Conservation (phyloP, 495 filamentous ascomycete species). For the Emericellopsis terricola region DNA sequence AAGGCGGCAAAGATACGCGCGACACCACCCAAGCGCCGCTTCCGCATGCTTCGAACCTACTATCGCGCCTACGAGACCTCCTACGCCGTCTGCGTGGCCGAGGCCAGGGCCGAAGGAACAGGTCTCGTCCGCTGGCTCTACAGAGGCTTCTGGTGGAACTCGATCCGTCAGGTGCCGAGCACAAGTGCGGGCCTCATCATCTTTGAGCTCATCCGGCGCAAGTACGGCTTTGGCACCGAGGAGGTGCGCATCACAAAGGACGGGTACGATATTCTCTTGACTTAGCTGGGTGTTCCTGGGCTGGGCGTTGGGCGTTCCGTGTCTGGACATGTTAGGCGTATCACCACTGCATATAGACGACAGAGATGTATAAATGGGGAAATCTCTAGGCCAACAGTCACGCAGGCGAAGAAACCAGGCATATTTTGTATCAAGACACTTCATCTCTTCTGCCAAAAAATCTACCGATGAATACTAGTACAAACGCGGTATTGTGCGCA, state of each 20-base stretch:
- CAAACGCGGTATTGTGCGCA: too few relatives aligned
- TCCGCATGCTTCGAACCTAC: slow-evolving; percentile 45
- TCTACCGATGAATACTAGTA: too few relatives aligned
- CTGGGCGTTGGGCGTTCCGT: too few relatives aligned
- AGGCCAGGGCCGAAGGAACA: slow-evolving; percentile 39
- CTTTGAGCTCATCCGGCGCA: slow-evolving; percentile 71
- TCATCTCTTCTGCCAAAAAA: too few relatives aligned
- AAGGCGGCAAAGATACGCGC: slow-evolving; percentile 29
- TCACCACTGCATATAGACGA: too few relatives aligned
- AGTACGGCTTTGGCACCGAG: slow-evolving; percentile 52
- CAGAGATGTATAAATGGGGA: too few relatives aligned
- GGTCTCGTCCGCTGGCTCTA: slow-evolving; percentile 60
- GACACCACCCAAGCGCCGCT: slow-evolving; percentile 10
- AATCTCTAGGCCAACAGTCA: too few relatives aligned
- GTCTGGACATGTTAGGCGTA: too few relatives aligned
- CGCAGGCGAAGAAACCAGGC: too few relatives aligned
- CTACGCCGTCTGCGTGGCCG: slow-evolving; percentile 44
- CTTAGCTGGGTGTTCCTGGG: too few relatives aligned
- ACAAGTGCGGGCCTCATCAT: slow-evolving; percentile 80
- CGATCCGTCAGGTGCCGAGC: slow-evolving; percentile 68
- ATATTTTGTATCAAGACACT: too few relatives aligned
- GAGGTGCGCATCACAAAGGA: slow-evolving; percentile 38
- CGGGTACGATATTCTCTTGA: slow-evolving; percentile 57
- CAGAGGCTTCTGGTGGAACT: slow-evolving; percentile 53
- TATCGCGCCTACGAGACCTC: slow-evolving; percentile 62